Conservation (phyloP, 768 basidiomycete genomes). For the Pleurotus giganteus region DNA sequence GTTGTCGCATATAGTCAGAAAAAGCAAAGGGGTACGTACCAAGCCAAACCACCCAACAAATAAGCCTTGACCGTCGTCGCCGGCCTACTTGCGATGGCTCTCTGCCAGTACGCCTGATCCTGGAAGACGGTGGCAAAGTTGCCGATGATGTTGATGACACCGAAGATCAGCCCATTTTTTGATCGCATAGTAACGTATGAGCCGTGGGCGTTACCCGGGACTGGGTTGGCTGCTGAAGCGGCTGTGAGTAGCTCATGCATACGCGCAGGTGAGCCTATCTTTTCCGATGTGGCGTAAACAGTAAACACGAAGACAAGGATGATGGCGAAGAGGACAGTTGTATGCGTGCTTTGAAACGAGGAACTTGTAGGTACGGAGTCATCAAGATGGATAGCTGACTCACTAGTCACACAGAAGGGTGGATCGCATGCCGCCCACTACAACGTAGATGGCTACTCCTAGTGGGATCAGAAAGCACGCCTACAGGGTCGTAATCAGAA, state of each 20-base stretch:
- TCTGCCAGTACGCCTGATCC: conserved; percentile 86
- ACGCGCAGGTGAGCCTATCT: conserved; percentile 72
- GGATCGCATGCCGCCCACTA: conserved; percentile 84
- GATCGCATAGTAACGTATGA: conserved; percentile 83
- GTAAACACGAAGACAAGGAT: conserved; percentile 75
- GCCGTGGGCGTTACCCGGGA: conserved; percentile 80
- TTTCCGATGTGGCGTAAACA: conserved; percentile 74
- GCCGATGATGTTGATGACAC: conserved; percentile 85
- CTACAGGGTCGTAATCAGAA: conserved; percentile 22
- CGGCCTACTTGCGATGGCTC: conserved; percentile 85
- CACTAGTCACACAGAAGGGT: conserved; percentile 86
- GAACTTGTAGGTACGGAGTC: not conserved
- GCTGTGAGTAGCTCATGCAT: conserved; percentile 81
- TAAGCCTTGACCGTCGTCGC: conserved; percentile 89
- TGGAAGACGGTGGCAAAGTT: conserved; percentile 62
- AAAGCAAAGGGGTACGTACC: conserved; percentile 41
- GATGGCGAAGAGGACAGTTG: conserved; percentile 81
- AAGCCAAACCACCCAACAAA: conserved; percentile 83
- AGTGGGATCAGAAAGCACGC: conserved; percentile 90
- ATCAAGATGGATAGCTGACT: conserved; percentile 22
- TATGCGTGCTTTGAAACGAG: conserved; percentile 64
- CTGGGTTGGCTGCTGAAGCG: conserved; percentile 53
- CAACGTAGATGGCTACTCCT: conserved; percentile 86
- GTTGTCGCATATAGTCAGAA: not conserved
- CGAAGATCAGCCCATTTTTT: conserved; percentile 67